A percentile compares a stretch with the other conserved stretches of the same genome.
Evolutionary conservation across 306 rosid genomes (phyloP).

Genomic region (Pyrus communis): DNA sequence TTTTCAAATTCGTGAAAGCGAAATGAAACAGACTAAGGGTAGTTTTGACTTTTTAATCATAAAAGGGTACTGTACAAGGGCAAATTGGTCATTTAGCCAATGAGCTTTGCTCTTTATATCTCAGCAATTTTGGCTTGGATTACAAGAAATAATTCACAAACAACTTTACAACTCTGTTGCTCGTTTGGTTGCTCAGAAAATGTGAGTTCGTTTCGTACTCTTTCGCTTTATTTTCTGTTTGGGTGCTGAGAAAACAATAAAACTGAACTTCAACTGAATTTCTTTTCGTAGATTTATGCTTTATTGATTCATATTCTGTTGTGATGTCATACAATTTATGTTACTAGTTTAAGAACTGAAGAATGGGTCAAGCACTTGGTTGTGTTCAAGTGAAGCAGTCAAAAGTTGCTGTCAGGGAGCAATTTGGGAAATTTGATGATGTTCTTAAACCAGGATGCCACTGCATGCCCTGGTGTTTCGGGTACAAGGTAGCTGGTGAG

Average conservation of each 20-base stretch:
- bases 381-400: constrained; percentile 61
- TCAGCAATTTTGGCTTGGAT: not conserved
- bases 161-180: not conserved
- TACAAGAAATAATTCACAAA: not conserved
- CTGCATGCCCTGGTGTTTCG: constrained; percentile 66
- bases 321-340: not conserved
- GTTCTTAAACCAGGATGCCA: constrained; percentile 69
- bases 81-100: not conserved
- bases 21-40: not conserved
- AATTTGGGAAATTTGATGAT: constrained; percentile 40
- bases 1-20: not conserved
- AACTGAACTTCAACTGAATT: not conserved
- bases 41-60: not conserved
- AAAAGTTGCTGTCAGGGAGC: constrained; percentile 58
- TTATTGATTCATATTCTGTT: not conserved
- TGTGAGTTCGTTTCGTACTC: not conserved
- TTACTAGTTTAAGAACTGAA: constrained; percentile 23
- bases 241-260: not conserved
- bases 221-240: not conserved
- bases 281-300: not conserved
- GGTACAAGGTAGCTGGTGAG: constrained; percentile 45
- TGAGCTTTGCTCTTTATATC: not conserved
- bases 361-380: constrained; percentile 56
- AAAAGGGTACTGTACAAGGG: not conserved
- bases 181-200: not conserved